Conservation (phyloP, 2,329 filamentous ascomycete genomes). For the Trichoderma endophyticum region DNA sequence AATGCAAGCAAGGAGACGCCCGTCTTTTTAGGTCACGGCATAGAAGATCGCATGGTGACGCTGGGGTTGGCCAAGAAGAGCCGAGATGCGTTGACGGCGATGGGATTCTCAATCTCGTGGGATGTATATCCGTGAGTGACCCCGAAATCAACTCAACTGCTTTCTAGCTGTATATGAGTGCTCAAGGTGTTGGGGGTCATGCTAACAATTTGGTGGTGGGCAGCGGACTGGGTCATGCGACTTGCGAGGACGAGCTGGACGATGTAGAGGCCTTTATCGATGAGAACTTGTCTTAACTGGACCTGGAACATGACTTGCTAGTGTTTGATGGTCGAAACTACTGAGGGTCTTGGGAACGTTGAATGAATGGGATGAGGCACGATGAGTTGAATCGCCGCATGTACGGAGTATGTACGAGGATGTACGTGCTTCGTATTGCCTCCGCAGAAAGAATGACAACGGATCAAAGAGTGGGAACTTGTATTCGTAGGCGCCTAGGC, state of each 20-base stretch:
- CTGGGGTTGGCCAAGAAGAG: constrained; percentile 64
- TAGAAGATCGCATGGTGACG: constrained; percentile 67
- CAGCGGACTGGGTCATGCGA: constrained; percentile 71
- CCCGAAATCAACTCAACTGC: not conserved
- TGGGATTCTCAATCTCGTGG: constrained; percentile 72
- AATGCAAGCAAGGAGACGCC: constrained; percentile 60
- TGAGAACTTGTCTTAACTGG: constrained; percentile 1
- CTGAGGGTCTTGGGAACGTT: not conserved
- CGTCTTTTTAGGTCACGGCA: constrained; percentile 82
- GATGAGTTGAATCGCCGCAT: not conserved
- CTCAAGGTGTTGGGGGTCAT: not conserved
- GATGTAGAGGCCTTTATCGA: constrained; percentile 61
- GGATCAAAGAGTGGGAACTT: not conserved
- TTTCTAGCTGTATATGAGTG: not conserved
- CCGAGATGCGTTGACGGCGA: constrained; percentile 58
- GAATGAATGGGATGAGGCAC: not conserved
- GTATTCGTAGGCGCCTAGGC: not conserved
- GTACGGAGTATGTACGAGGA: not conserved
- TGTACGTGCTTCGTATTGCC: not conserved
- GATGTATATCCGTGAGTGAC: constrained; percentile 67
- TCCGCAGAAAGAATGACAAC: not conserved
- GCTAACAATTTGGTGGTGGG: constrained; percentile 1
- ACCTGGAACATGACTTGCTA: not conserved
- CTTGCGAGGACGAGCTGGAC: constrained; percentile 74
- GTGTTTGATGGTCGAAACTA: not conserved